Evolutionary conservation across 192 early-diverging fungal species (phyloP), one percentile per base, ranked within the genome.

Genomic region (Lunasporangiospora selenospora): DNA sequence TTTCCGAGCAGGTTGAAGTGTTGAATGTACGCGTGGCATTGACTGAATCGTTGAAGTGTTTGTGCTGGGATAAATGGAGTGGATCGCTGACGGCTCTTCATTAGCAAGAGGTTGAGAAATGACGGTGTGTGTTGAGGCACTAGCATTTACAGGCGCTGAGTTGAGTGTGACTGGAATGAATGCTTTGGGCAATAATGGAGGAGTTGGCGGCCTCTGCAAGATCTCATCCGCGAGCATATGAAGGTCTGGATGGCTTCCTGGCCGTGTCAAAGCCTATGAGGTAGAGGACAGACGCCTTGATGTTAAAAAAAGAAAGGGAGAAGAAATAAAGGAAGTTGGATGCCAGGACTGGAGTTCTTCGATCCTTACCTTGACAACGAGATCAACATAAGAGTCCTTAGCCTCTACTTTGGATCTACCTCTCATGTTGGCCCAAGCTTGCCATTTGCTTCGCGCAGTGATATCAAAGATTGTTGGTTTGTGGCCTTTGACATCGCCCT

Each of bases 341-440:
- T 19, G 16, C 1, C 16, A 21, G 9, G 21, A 38, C 8, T 38
- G 7, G 15, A 15, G 41, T 49, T 16, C 32, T 40, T 38, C 19
- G 10, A 26, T 53, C 52, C 38, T 10, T 49, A 73, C 69, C 54
- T 53, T 63, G 38, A 73, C 49, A 7, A 73, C 69, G 15, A 73
- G 21, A 37, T 73, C 54, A 29, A 73, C 60, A 29, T 73, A 73
- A 13, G 52, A 38, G 8, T 58, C 55, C 18, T 40, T 30, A 6
- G 69, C 69, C 19, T 73, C 53, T 1, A 57, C 48, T 18, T 42
- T 16, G 19, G 55, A 53, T 39, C 63, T 73, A 42, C 69, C 69
- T 3, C 54, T 53, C 60, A 73, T 58, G 61, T 73, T 73, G 8
- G 69, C 53, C 69, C 69, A 73, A n/a, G 69, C 69, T 33, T 73